phyloP scores from a whole-genome alignment of 2,329 filamentous ascomycete species.

The Endoconidiophora laricicola region DNA sequence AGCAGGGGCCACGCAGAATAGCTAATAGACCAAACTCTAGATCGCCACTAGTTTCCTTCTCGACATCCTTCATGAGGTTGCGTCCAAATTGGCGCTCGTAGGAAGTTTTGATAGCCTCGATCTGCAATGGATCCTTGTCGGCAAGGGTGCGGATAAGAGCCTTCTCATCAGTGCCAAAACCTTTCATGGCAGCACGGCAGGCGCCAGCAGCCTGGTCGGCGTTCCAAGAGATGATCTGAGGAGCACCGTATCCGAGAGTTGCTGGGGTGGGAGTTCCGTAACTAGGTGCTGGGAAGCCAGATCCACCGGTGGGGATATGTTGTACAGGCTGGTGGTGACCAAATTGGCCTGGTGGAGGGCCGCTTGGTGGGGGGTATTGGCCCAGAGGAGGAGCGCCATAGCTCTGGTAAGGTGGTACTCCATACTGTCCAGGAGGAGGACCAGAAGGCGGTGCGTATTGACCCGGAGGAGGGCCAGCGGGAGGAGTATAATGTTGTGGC shows the following conservation, averaged over 20 bases:
- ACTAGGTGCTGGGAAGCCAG: conserved; percentile 23
- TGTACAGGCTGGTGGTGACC: conserved; percentile 17
- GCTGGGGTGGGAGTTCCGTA: conserved; percentile 41
- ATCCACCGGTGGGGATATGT: conserved; percentile 19
- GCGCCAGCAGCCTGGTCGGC: conserved; percentile 51
- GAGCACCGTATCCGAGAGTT: conserved; percentile 57
- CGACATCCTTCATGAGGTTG: conserved; percentile 57
- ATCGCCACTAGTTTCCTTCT: conserved; percentile 59
- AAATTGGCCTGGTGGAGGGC: conserved; percentile 16
- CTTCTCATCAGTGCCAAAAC: conserved; percentile 78
- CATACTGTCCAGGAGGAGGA: conserved; percentile 15
- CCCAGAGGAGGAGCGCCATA: conserved; percentile 22
- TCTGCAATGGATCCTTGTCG: conserved; percentile 61
- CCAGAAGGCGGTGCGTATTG: conserved; percentile 19
- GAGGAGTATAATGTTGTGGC: conserved; percentile 1
- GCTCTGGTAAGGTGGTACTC: conserved; percentile 17
- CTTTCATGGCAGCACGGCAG: conserved; percentile 75
- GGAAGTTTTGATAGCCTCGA: conserved; percentile 48
- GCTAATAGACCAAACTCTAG: conserved; percentile 61
- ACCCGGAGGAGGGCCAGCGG: conserved; percentile 14
- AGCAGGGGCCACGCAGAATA: conserved; percentile 61
- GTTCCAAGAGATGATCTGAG: conserved; percentile 53
- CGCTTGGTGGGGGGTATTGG: conserved; percentile 18
- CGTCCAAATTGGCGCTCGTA: conserved; percentile 51
- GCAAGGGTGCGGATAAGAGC: conserved; percentile 53